Evolutionary conservation across 73 alveolate genomes (phyloP).

Genomic region (Paramecium caudatum): DNA sequence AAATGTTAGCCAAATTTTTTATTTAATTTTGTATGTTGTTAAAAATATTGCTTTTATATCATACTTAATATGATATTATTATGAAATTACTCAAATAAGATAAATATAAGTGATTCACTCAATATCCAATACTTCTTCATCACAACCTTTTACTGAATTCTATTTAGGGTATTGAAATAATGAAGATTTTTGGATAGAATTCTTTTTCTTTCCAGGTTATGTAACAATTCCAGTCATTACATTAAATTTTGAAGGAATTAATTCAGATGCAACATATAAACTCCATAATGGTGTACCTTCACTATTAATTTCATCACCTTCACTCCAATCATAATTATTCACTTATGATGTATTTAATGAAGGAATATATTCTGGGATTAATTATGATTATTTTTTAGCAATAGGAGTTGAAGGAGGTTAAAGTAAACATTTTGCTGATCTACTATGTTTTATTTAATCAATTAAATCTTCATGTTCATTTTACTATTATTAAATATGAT

Average conservation of each 20-base stretch:
- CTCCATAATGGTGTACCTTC: conserved; percentile 61
- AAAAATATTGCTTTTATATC: too few relatives aligned
- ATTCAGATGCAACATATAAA: not conserved
- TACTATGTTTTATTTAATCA: not conserved
- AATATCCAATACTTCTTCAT: conserved; percentile 26
- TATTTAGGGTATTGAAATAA: not conserved
- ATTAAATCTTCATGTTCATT: not conserved
- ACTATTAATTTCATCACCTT: conserved; percentile 27
- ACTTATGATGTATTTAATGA: conserved; percentile 43
- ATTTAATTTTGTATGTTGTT: too few relatives aligned
- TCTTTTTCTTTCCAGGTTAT: conserved; percentile 25
- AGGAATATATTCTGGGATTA: not conserved
- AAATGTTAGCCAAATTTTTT: too few relatives aligned
- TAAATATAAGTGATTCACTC: too few relatives aligned
- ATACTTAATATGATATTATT: too few relatives aligned
- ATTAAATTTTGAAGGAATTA: too few relatives aligned
- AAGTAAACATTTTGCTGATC: not conserved
- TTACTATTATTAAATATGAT: not conserved
- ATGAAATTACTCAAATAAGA: too few relatives aligned
- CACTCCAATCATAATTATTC: conserved; percentile 63
- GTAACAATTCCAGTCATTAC: conserved; percentile 19
- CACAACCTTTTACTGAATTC: conserved; percentile 15
- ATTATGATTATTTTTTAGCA: not conserved
- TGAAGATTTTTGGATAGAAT: not conserved
- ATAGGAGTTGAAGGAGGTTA: conserved; percentile 24